Base-by-base conservation (phyloP, 345 rosid species). In the Citropsis articulata region DNA sequence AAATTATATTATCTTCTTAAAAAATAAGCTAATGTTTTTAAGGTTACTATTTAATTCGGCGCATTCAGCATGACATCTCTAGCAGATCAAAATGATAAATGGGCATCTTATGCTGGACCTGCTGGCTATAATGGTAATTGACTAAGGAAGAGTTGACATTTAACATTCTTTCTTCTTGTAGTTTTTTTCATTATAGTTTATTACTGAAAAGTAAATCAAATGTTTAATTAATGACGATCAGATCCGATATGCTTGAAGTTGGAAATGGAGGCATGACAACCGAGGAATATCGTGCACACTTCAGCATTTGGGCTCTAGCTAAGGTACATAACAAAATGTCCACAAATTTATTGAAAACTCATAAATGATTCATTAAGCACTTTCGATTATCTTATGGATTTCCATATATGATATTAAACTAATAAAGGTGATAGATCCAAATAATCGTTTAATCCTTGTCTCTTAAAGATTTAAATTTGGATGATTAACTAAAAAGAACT, bases 201-300 rank as follows among this genome's bases (percentile, higher is more conserved):
- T 50, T 4, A 50, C 19, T 53, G 50, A 45, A 13, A 45, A 45
- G 13, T 45, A 12, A 2, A 45, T 45, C 3, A 45, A 45, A 45
- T 45, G 4, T 13, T 45, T 12, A 45, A 45, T 45, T 13, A 45
- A 45, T 45, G 50, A 10, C 13, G 18, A 22, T 40, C 81, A 91
- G 95, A 91, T 78, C 93, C 95, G 95, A 91, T 81, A 91, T 91
- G 93, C 90, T 91, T 38, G 95, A 91, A 83, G 89, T 91, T 36
- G 95, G 93, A 18, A 91, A 91, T 73, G 93, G 95, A 45, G 91
- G 93, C 31, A 90, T 91, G 95, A 91, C 86, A 7, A 80, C 84
- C 0, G 89, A 87, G n/a, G 95, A 91, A 73, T 90, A 91, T 56
- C 82, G 83, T 19, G 86, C 87, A 40, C 93, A 91, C 80, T 91